phyloP scores from a whole-genome alignment of 1,139 yeast genomes.

The Arxiozyma slooffiae region DNA sequence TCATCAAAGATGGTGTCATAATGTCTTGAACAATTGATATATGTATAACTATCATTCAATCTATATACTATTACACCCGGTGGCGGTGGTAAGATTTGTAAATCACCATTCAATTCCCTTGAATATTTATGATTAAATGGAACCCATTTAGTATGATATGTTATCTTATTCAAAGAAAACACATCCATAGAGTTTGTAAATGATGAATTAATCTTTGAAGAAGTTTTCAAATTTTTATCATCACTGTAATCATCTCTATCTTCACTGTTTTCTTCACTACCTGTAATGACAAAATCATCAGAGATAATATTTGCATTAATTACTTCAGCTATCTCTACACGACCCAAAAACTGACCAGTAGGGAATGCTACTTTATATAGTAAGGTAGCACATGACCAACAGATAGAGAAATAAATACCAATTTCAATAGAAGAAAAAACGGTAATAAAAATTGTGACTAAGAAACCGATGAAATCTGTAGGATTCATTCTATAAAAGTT shows the following conservation, averaged over 20 bases:
- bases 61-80: slow-evolving; percentile 84
- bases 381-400: slow-evolving; percentile 69
- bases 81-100: slow-evolving; percentile 67
- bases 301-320: slow-evolving; percentile 42
- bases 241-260: slow-evolving; percentile 2
- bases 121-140: slow-evolving; percentile 47
- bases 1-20: slow-evolving; percentile 62
- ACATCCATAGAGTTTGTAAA: slow-evolving; percentile 5
- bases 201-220: background rate
- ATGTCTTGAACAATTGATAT: slow-evolving; percentile 71
- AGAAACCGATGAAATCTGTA: slow-evolving; percentile 63
- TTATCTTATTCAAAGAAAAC: slow-evolving; percentile 16
- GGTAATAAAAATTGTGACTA: slow-evolving; percentile 68
- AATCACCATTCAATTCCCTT: slow-evolving; percentile 44
- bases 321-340: slow-evolving; percentile 61
- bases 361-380: slow-evolving; percentile 73
- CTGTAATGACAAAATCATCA: background rate
- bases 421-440: slow-evolving; percentile 75
- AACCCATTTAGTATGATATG: slow-evolving; percentile 69
- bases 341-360: slow-evolving; percentile 72
- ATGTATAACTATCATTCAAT: slow-evolving; percentile 71
- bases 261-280: background rate
- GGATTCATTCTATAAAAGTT: slow-evolving; percentile 71
- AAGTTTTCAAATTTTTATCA: background rate
- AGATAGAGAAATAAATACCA: slow-evolving; percentile 85